Evolutionary conservation across 75 land plant genomes (phyloP), one percentile per base, ranked within the genome.

Genomic region (Pinus albicaulis): DNA sequence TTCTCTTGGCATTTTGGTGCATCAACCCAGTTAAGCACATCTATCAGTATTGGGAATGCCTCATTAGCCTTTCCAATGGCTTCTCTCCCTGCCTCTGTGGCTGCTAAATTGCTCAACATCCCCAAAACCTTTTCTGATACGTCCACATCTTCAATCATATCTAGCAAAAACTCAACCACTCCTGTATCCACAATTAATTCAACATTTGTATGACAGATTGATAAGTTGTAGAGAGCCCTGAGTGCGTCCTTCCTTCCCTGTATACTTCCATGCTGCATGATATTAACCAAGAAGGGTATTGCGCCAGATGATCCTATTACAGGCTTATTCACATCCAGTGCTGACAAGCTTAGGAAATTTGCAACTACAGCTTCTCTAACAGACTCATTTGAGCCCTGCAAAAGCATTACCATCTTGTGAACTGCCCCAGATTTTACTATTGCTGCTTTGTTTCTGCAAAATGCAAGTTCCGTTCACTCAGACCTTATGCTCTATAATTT

Each of bases 1-100:
- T 87, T 84, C 83, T 96, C 99, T 77, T 96, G 99, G 77, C 98
- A 93, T 76, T 81, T 88, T 0, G 92, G 82, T 11, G 85, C 79
- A 56, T 92, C 91, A 10, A n/a, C 80, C 94, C 94, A 94, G 22
- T 77, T 78, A 57, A 96, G 80, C 17, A 82, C 91, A 76, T 88
- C 93, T 26, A 95, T 71, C 28, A 94, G 74, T 31, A 87, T 77
- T 15, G 89, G 86, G 41, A 86, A 77, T 3, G 76, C 81, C 26
- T 89, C 86, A 10, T 76, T 76, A 11, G 72, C 70, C 8, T 24
- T 59, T 70, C 81, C 76, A 11, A 88, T 60, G 12, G 87, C 86
- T 55, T 83, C 82, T 19, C 99, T 77, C 2, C 94, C 99, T 60
- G 83, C 91, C n/a, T 83, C 84, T 8, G 86, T 76, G 6, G 82